Conservation (phyloP, 2,329 filamentous ascomycete species). For the Nemania sp. region DNA sequence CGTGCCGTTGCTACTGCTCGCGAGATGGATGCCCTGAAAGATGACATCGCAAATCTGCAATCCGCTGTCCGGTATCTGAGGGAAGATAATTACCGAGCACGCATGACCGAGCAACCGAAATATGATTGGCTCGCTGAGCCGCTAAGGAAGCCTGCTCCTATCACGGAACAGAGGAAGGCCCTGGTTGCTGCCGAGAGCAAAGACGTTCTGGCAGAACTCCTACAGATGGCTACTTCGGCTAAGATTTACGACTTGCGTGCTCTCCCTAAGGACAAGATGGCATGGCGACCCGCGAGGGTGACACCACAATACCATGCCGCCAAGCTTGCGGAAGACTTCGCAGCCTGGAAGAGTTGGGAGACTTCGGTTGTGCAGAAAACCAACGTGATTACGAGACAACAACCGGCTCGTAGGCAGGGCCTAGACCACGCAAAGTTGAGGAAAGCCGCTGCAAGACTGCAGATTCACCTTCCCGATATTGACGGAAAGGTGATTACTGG, state of each 20-base stretch:
- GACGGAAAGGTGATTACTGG: conserved; percentile 60
- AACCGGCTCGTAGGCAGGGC: conserved; percentile 40
- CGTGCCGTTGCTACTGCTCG: conserved; percentile 76
- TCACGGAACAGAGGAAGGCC: conserved; percentile 70
- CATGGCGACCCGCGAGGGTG: conserved; percentile 73
- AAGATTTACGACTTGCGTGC: conserved; percentile 69
- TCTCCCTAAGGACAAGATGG: conserved; percentile 69
- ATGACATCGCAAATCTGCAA: conserved; percentile 74
- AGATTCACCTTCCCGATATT: conserved; percentile 61
- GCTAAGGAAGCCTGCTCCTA: conserved; percentile 61
- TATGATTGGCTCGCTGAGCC: conserved; percentile 75
- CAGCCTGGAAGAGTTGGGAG: conserved; percentile 70
- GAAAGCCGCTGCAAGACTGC: conserved; percentile 60
- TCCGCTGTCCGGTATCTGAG: conserved; percentile 75
- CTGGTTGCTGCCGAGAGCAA: conserved; percentile 71
- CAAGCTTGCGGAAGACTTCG: conserved; percentile 73
- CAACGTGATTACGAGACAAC: conserved; percentile 50
- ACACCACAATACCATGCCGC: conserved; percentile 76
- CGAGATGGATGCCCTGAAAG: conserved; percentile 78
- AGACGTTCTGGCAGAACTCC: conserved; percentile 73
- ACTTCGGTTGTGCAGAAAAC: conserved; percentile 66
- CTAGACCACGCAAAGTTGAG: conserved; percentile 49
- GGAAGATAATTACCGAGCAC: conserved; percentile 73
- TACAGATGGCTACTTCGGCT: conserved; percentile 69
- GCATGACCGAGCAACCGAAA: conserved; percentile 66